Evolutionary conservation across 2,329 filamentous ascomycete species (phyloP), one percentile per base, ranked within the genome.

Genomic region (Fusarium fracticaudum): DNA sequence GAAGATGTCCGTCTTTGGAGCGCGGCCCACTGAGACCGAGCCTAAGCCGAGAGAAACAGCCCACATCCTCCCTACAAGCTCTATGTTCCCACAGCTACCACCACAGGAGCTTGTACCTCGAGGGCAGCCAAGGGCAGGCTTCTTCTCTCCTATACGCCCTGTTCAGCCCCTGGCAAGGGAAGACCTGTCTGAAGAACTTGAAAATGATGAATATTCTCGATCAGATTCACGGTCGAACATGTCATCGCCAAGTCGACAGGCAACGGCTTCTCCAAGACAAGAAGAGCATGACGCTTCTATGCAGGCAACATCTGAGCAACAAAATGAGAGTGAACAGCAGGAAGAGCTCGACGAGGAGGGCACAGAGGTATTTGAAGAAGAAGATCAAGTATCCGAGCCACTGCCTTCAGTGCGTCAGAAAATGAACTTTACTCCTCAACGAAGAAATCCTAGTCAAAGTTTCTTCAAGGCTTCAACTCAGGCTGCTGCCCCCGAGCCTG

Each of bases 381-480:
- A 82, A 8, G 80, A 40, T 20, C 60, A 70, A 31, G 26, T 47
- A 22, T 60, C 79, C 14, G 57, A 72, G 1, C 79, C 38, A 44
- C 24, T 81, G 62, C 81, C 83, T 0, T 77, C 81, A 4, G 82
- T 87, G 13, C 79, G 83, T 31, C 86, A 88, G 75, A 87, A 87
- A 77, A 80, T 79, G 60, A 85, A 87, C 74, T 88, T 88, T 57
- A 86, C 85, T 1, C 87, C 87, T 3, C 83, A 79, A 7, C 81
- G 80, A 3, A 78, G 82, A 37, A 81, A 82, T 29, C 74, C 80
- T 11, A 79, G 76, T 12, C 72, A 80, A 6, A 80, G 80, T 33
- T 83, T 87, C 51, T 87, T 87, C 71, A 80, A 79, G 41, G 78
- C 81, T 10, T 79, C 82, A 12, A 68, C 76, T 33, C 74, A 55